phyloP scores from a whole-genome alignment of 202 grass and related monocot species.

The Setaria viridis region DNA sequence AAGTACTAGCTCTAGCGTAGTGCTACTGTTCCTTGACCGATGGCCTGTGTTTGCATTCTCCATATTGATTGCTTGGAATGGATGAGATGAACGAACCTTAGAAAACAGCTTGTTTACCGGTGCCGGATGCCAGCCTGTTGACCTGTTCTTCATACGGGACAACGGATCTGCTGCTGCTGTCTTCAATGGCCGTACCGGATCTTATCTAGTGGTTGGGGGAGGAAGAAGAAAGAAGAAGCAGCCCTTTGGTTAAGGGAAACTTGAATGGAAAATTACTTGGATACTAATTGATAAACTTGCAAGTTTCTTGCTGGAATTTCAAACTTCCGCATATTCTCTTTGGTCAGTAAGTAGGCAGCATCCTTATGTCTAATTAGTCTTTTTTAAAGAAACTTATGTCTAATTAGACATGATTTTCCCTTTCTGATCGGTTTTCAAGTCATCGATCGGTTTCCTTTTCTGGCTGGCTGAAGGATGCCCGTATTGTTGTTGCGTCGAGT shows the following conservation, averaged over 20 bases:
- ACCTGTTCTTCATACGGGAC: background rate
- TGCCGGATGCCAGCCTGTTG: slow-evolving; percentile 21
- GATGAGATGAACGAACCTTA: background rate
- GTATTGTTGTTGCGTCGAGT: background rate
- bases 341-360: background rate
- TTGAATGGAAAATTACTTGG: background rate
- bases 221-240: background rate
- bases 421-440: background rate
- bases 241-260: slow-evolving; percentile 24
- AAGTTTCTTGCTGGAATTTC: background rate
- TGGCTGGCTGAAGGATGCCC: background rate
- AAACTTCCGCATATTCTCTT: background rate
- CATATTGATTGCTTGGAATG: slow-evolving; percentile 35
- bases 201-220: background rate
- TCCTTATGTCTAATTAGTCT: background rate
- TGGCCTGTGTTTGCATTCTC: background rate
- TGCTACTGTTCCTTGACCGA: slow-evolving; percentile 31
- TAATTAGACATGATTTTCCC: background rate
- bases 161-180: slow-evolving; percentile 17
- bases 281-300: slow-evolving; percentile 1
- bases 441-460: background rate
- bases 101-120: background rate
- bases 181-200: slow-evolving; percentile 22
- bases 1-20: background rate
- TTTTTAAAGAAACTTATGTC: too few relatives aligned